phyloP scores from a whole-genome alignment of 2,329 filamentous ascomycete species.

The Fusarium multiceps region DNA sequence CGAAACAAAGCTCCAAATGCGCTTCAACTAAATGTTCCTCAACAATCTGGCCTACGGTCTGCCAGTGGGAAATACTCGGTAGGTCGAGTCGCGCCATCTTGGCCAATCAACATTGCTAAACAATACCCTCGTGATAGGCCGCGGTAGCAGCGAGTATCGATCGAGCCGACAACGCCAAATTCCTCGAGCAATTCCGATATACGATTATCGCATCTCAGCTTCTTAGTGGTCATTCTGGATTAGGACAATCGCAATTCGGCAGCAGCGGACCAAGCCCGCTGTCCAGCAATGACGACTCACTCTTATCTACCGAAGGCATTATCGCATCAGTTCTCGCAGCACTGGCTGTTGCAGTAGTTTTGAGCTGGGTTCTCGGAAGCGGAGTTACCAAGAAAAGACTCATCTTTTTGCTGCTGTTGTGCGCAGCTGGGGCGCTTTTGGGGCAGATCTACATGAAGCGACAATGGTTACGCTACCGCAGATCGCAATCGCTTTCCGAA shows the following conservation, averaged over 20 bases:
- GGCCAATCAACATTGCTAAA: conserved; percentile 13
- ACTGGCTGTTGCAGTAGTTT: conserved; percentile 73
- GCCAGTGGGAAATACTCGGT: conserved; percentile 65
- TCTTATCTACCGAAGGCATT: conserved; percentile 58
- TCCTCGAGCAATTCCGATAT: conserved; percentile 93
- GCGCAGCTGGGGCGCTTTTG: conserved; percentile 64
- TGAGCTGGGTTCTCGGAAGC: conserved; percentile 75
- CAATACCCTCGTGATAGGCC: conserved; percentile 58
- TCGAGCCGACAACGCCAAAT: conserved; percentile 82
- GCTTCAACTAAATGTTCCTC: conserved; percentile 56
- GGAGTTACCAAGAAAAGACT: conserved; percentile 68
- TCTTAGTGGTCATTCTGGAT: conserved; percentile 75
- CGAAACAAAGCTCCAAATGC: conserved; percentile 60
- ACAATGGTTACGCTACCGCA: conserved; percentile 83
- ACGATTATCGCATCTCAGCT: conserved; percentile 92
- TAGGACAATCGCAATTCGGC: conserved; percentile 48
- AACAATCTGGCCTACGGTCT: conserved; percentile 55
- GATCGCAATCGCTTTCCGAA: conserved; percentile 77
- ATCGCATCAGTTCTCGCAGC: conserved; percentile 64
- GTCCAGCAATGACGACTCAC: conserved; percentile 42
- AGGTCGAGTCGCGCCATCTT: conserved; percentile 42
- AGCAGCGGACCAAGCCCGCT: conserved; percentile 28
- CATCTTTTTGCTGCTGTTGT: conserved; percentile 58
- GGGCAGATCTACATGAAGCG: conserved; percentile 79
- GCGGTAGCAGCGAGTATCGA: conserved; percentile 79